phyloP scores from a whole-genome alignment of 192 early-diverging fungal species.

The Piromyces sp. region DNA sequence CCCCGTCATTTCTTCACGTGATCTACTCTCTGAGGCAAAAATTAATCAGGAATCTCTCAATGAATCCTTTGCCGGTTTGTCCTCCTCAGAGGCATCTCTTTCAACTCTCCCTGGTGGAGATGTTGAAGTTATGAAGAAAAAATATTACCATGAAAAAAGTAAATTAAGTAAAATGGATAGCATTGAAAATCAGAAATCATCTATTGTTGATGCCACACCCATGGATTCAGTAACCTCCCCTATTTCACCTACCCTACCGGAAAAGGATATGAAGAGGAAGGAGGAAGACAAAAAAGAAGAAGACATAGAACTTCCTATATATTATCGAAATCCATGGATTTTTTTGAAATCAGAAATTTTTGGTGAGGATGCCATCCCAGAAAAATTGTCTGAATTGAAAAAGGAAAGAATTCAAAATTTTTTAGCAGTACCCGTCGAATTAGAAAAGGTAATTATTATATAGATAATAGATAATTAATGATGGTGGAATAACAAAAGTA shows the following conservation, averaged over 20 bases:
- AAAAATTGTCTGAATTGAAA: constrained; percentile 38
- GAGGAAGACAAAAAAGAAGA: neutral
- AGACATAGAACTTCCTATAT: neutral
- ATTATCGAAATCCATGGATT: neutral
- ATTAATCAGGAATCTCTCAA: neutral
- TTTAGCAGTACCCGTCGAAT: constrained; percentile 64
- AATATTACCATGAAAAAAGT: neutral
- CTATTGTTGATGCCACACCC: neutral
- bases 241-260: neutral
- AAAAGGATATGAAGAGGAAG: neutral
- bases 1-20: neutral
- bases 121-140: neutral
- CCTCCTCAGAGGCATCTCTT: neutral
- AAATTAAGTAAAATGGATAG: neutral
- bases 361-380: neutral
- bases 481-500: too few relatives aligned
- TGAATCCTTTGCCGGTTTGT: neutral
- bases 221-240: neutral
- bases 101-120: neutral
- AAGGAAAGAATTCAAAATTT: constrained; percentile 73
- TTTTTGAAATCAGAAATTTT: neutral
- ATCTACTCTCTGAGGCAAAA: neutral
- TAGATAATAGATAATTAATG: too few relatives aligned
- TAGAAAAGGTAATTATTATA: constrained; percentile 72
- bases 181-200: neutral